Evolutionary conservation across 805 yeast genomes (phyloP).

Genomic region (Wickerhamomyces queroliae): DNA sequence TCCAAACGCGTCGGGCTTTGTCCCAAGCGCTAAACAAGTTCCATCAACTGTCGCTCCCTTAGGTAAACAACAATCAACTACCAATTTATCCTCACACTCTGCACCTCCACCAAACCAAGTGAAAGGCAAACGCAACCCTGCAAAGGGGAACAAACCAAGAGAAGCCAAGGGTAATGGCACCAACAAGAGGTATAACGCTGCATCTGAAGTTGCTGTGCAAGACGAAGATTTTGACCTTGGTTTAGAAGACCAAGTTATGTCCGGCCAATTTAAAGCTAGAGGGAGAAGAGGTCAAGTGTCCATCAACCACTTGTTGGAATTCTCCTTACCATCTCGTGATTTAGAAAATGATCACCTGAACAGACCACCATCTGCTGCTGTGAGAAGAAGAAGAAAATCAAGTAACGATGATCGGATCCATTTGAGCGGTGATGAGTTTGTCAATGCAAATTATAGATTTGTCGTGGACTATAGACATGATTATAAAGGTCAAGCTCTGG

Average conservation of each 20-base stretch:
- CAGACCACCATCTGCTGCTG: conserved; percentile 9
- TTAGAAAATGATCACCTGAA: conserved; percentile 4
- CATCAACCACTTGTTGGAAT: conserved; percentile 63
- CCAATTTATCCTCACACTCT: conserved; percentile 15
- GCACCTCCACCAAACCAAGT: conserved; percentile 12
- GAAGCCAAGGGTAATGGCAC: background rate
- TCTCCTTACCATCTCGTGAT: conserved; percentile 39
- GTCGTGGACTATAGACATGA: conserved; percentile 62
- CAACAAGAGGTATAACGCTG: background rate
- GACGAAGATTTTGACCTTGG: conserved; percentile 23
- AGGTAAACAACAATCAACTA: conserved; percentile 1
- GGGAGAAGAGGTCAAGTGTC: conserved; percentile 40
- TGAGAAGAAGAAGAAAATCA: conserved; percentile 23
- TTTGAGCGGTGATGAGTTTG: conserved; percentile 59
- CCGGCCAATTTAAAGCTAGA: conserved; percentile 26
- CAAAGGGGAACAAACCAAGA: background rate
- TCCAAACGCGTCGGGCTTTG: conserved; percentile 13
- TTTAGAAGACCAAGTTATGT: conserved; percentile 28
- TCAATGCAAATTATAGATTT: conserved; percentile 81
- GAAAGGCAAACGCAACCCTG: background rate
- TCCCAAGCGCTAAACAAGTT: conserved; percentile 10
- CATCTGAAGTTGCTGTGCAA: background rate
- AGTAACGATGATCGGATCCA: conserved; percentile 32
- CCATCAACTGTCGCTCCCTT: background rate
- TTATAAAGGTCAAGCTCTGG: conserved; percentile 52